Conservation (phyloP, 2,329 filamentous ascomycete genomes). For the Phialemonium atrogriseum region DNA sequence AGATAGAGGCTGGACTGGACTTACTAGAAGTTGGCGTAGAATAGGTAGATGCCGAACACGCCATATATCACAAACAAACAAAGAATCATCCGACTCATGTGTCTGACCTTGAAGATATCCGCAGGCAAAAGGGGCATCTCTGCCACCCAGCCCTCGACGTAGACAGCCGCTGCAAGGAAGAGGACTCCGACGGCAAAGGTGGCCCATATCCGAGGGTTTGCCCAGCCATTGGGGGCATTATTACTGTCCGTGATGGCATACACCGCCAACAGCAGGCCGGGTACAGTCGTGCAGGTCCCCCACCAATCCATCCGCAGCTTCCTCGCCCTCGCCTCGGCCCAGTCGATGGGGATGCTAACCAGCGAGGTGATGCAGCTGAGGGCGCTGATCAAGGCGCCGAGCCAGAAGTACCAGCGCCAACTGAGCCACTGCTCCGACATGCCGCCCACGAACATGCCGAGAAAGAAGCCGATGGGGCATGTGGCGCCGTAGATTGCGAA, state of each 20-base stretch:
- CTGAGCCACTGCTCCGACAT: conserved; percentile 41
- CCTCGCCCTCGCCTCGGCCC: conserved; percentile 13
- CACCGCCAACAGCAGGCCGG: conserved; percentile 48
- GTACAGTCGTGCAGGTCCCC: conserved; percentile 22
- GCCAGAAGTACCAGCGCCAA: conserved; percentile 55
- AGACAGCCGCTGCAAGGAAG: conserved; percentile 51
- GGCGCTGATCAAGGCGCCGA: conserved; percentile 40
- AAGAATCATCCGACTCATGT: conserved; percentile 55
- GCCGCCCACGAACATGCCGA: conserved; percentile 52
- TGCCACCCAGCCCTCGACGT: conserved; percentile 65
- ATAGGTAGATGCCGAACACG: conserved; percentile 54
- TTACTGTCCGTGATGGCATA: conserved; percentile 69
- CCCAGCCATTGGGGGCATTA: conserved; percentile 61
- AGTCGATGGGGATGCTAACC: conserved; percentile 7
- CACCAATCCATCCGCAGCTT: conserved; percentile 54
- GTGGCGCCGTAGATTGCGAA: conserved; percentile 38
- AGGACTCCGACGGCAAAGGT: conserved; percentile 56
- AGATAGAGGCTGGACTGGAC: conserved; percentile 10
- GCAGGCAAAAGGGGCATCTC: conserved; percentile 59
- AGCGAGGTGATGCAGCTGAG: conserved; percentile 24
- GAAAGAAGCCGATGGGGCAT: conserved; percentile 36
- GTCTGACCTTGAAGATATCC: conserved; percentile 60
- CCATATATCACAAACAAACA: conserved; percentile 59
- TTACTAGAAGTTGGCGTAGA: conserved; percentile 58
- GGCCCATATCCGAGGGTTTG: conserved; percentile 62